Evolutionary conservation across 495 filamentous ascomycete species (phyloP), one percentile per base, ranked within the genome.

Genomic region (Aspergillus wentii): DNA sequence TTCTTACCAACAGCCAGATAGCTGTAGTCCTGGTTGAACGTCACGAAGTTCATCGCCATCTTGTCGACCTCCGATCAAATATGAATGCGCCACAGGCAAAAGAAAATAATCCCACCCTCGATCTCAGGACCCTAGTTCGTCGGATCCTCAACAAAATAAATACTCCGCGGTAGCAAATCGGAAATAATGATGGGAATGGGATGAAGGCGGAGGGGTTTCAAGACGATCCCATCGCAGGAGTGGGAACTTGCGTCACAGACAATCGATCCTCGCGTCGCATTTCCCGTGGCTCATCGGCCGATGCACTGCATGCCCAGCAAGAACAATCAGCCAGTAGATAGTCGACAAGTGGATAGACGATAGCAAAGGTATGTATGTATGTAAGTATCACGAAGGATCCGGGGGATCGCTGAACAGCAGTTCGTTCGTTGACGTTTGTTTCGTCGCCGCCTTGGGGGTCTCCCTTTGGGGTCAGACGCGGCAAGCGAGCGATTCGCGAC

Each of bases 11-110:
- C 88, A 68, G 90, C 92, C 43, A 98, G 71, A 58, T 88, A 88
- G 74, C 86, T 94, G 73, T 94, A 86, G 74, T 98, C 92, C 68
- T 98, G 92, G 65, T 98, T 98, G 66, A 97, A 98, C 13, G 89
- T 97, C 53, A 98, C 86, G 59, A 91, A 98, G 60, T 97, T 98
- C 75, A 98, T 91, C 3, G 80, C 72, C 64, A 81, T 78, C 38
- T 61, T 75, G 49, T 17, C 41, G 44, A 40, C 29, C 34, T 14
- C 28, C 21, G 15, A 8, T 40, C 35, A 32, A 46, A 31, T 14
- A 26, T 17, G 38, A 17, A 16, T 21, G 13, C 42, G 8, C 22
- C 25, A 33, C 38, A 29, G 14, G 10, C 11, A 29, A 29, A 29
- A 29, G 26, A 29, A 29, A 5, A 29, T 4, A 25, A 25, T 22